Conservation (phyloP, 2,329 filamentous ascomycete species). For the Talaromyces sp. region DNA sequence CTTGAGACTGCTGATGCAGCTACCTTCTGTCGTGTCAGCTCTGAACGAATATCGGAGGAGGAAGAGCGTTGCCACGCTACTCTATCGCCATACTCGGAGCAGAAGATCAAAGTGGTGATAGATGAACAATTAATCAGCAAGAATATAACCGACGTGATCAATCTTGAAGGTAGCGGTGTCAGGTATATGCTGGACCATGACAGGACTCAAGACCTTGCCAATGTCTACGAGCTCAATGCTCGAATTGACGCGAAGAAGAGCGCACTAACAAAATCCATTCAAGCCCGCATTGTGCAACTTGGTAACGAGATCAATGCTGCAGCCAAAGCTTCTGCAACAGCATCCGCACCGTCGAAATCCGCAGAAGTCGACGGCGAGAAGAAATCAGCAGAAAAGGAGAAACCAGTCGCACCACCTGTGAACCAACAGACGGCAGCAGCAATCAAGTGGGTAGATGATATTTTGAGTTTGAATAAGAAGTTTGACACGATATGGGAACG, state of each 20-base stretch:
- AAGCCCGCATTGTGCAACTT: conserved; percentile 70
- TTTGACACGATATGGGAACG: conserved; percentile 73
- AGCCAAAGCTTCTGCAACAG: conserved; percentile 52
- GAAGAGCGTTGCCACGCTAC: conserved; percentile 76
- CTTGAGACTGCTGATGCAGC: conserved; percentile 74
- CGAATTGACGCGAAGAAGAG: conserved; percentile 70
- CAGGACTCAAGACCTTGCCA: conserved; percentile 68
- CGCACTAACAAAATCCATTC: conserved; percentile 65
- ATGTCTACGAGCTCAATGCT: conserved; percentile 72
- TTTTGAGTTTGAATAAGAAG: conserved; percentile 77
- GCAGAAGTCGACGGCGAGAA: conserved; percentile 49
- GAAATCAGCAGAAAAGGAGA: conserved; percentile 45
- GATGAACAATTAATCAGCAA: conserved; percentile 73
- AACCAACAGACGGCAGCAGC: conserved; percentile 82
- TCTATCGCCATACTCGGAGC: conserved; percentile 65
- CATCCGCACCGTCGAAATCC: conserved; percentile 43
- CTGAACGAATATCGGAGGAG: conserved; percentile 72
- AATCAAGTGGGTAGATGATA: conserved; percentile 92
- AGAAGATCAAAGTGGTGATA: conserved; percentile 69
- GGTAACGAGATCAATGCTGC: conserved; percentile 75
- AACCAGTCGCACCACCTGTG: conserved; percentile 38
- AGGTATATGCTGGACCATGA: conserved; percentile 90
- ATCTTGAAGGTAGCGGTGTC: conserved; percentile 78
- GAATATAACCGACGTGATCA: conserved; percentile 75
- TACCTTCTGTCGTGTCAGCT: conserved; percentile 72